A percentile compares a stretch with the other conserved stretches of the same genome.
These are phyloP conservation scores for Linum lewisii DNA, from an alignment of 345 rosid genomes.

Conservation along the genomic window DNA sequence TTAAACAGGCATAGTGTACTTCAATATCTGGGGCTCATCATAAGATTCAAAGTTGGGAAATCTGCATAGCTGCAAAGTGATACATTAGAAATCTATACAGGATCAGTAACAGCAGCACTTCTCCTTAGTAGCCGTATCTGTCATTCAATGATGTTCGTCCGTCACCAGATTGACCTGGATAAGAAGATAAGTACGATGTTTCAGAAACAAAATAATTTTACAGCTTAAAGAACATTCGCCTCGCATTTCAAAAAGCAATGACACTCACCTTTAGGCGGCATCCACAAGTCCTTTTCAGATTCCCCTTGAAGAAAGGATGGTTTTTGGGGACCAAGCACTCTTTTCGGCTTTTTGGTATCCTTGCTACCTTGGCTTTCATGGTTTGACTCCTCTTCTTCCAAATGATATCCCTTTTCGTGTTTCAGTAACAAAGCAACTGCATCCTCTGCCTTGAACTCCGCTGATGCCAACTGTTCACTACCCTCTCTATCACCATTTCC, in stretches of 20 bases:
- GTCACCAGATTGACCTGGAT: constrained; percentile 92
- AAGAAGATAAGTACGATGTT: not conserved
- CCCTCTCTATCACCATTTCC: constrained; percentile 24
- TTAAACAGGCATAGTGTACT: too few relatives aligned
- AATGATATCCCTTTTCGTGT: constrained; percentile 60
- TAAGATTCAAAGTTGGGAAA: too few relatives aligned
- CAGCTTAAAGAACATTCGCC: not conserved
- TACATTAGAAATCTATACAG: too few relatives aligned
- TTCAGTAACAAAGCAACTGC: constrained; percentile 81
- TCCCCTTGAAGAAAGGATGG: constrained; percentile 50
- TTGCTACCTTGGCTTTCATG: constrained; percentile 24
- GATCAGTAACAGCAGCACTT: not conserved
- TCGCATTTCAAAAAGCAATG: not conserved
- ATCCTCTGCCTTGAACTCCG: constrained; percentile 57
- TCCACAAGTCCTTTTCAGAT: constrained; percentile 66
- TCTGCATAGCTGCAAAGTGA: too few relatives aligned
- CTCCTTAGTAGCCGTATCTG: constrained; percentile 56
- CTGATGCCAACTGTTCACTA: constrained; percentile 22
- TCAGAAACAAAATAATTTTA: not conserved
- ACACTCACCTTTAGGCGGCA: constrained; percentile 74
- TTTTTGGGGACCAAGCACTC: constrained; percentile 62
- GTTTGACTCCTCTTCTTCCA: constrained; percentile 29
- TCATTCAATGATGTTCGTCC: constrained; percentile 85
- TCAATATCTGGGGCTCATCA: too few relatives aligned
- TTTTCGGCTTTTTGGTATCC: constrained; percentile 43